Conservation (phyloP, 2,329 filamentous ascomycete species). For the Talaromyces sp. region DNA sequence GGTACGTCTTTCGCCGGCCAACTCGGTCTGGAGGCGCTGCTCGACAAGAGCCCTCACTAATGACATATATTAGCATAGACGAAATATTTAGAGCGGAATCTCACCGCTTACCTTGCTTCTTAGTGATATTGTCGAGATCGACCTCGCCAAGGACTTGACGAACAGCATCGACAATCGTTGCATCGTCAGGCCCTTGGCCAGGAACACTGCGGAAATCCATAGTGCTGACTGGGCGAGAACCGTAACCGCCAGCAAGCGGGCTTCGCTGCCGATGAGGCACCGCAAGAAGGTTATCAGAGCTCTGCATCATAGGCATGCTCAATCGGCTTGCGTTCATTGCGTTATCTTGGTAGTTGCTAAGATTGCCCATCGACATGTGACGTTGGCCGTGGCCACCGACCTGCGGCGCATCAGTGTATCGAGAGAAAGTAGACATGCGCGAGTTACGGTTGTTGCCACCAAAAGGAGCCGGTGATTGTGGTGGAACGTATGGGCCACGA, state of each 20-base stretch:
- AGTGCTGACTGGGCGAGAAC: conserved; percentile 49
- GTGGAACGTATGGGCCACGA: conserved; percentile 69
- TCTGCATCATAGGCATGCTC: conserved; percentile 39
- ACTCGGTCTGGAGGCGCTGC: conserved; percentile 84
- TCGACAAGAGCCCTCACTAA: conserved; percentile 78
- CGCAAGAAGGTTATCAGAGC: conserved; percentile 40
- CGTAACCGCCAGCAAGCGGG: conserved; percentile 39
- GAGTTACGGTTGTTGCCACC: conserved; percentile 60
- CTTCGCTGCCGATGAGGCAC: conserved; percentile 37
- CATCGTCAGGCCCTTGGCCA: conserved; percentile 66
- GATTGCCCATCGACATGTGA: conserved; percentile 57
- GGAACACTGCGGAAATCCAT: conserved; percentile 54
- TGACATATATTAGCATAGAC: background rate
- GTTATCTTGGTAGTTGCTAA: conserved; percentile 42
- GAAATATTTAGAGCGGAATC: background rate
- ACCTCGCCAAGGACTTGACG: conserved; percentile 78
- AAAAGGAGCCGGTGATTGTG: conserved; percentile 71
- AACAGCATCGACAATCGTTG: conserved; percentile 76
- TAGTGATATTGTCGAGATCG: conserved; percentile 93
- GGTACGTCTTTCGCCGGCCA: conserved; percentile 75
- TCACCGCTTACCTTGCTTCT: conserved; percentile 68
- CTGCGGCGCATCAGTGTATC: conserved; percentile 59
- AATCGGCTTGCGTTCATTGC: conserved; percentile 35
- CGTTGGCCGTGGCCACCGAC: conserved; percentile 37
- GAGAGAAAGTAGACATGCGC: conserved; percentile 64